phyloP scores from a whole-genome alignment of 2,329 filamentous ascomycete genomes.

The Dactylellina haptotyla region DNA sequence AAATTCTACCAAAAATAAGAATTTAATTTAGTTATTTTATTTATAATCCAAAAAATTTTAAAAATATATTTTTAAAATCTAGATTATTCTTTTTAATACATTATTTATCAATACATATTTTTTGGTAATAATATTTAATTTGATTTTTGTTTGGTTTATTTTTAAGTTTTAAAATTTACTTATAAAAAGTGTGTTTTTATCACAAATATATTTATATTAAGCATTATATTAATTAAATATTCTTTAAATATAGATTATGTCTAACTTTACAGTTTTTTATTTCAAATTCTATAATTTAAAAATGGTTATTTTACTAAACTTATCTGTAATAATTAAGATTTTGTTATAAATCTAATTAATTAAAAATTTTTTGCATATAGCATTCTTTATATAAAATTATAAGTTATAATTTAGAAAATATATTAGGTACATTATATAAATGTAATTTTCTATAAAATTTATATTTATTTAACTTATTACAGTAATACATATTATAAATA shows the following conservation, averaged over 20 bases:
- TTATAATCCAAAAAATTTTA: neutral
- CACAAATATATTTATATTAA: constrained; percentile 1
- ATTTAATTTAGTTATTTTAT: neutral
- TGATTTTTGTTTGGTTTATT: neutral
- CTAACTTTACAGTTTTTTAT: neutral
- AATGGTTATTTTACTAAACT: neutral
- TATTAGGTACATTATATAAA: neutral
- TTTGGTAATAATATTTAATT: neutral
- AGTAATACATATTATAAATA: constrained; percentile 9
- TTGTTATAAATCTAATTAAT: neutral
- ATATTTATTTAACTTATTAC: constrained; percentile 14
- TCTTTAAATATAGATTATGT: neutral
- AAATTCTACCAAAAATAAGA: neutral
- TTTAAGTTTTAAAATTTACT: constrained; percentile 2
- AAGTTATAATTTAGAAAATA: neutral
- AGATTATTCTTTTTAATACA: neutral
- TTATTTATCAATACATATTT: neutral
- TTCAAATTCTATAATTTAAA: neutral
- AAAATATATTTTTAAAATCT: neutral
- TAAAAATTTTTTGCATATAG: neutral
- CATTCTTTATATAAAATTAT: neutral
- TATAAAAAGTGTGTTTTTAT: constrained; percentile 4
- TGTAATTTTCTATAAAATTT: constrained; percentile 3
- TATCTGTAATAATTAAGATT: neutral
- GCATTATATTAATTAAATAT: neutral